These are phyloP conservation scores for Myxozyma geophila DNA, from an alignment of 805 yeast genomes.

Conservation along the genomic window DNA sequence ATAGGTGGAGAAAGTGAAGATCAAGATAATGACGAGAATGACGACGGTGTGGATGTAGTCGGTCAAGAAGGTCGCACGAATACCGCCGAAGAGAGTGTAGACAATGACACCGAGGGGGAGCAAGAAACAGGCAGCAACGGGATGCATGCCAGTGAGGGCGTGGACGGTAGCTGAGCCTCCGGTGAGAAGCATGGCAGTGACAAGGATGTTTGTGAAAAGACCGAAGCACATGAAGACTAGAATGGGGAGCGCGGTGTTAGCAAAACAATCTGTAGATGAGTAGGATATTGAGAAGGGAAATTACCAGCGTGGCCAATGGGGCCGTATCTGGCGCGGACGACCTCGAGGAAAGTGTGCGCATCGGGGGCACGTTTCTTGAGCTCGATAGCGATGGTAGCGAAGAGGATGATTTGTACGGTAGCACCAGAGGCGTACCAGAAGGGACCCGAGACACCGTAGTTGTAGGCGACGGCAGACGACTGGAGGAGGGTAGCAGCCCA, in stretches of 20 bases:
- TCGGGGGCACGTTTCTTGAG: constrained; percentile 88
- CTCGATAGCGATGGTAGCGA: constrained; percentile 85
- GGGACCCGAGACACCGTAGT: constrained; percentile 74
- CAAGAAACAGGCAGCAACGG: constrained; percentile 79
- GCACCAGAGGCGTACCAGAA: constrained; percentile 92
- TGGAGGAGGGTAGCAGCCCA: constrained; percentile 83
- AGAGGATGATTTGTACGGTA: constrained; percentile 81
- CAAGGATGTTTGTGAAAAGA: constrained; percentile 82
- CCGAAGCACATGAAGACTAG: constrained; percentile 59
- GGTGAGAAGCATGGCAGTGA: constrained; percentile 87
- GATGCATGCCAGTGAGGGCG: constrained; percentile 81
- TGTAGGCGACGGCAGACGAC: constrained; percentile 78
- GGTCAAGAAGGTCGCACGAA: constrained; percentile 79
- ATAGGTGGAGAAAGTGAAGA: constrained; percentile 80
- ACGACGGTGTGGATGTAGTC: constrained; percentile 83
- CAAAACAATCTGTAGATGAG: neutral
- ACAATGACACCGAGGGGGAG: constrained; percentile 79
- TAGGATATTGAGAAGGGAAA: neutral
- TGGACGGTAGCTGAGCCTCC: constrained; percentile 87
- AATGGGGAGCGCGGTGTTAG: neutral
- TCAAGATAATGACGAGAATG: constrained; percentile 72
- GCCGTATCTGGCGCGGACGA: constrained; percentile 81
- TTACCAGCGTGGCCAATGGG: constrained; percentile 60
- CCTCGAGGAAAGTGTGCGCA: constrained; percentile 90
- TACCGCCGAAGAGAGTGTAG: constrained; percentile 80